phyloP scores from a whole-genome alignment of 257 asterid genomes.

The Henckelia pumila region DNA sequence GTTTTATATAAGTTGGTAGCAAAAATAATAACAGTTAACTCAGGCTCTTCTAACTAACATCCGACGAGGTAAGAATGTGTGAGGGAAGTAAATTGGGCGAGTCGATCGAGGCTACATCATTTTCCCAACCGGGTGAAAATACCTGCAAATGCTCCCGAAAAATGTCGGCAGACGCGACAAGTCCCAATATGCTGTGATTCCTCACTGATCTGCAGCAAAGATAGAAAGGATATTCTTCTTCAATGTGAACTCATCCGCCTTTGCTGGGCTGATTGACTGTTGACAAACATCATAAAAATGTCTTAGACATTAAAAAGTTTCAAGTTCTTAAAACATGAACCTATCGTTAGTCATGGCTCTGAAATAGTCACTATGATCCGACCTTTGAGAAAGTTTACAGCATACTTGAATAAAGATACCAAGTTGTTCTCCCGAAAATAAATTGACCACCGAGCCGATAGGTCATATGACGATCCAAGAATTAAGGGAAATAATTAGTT shows the following conservation, averaged over 20 bases:
- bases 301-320: not conserved
- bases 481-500: not conserved
- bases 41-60: slow-evolving; percentile 15
- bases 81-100: slow-evolving; percentile 20
- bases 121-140: slow-evolving; percentile 19
- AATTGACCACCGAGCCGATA: not conserved
- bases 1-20: not conserved
- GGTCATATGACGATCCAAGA: not conserved
- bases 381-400: too few relatives aligned
- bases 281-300: slow-evolving; percentile 13
- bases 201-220: slow-evolving; percentile 46
- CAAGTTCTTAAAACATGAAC: not conserved
- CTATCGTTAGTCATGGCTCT: not conserved
- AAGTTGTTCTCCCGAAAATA: too few relatives aligned
- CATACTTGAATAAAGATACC: too few relatives aligned
- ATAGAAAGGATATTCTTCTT: slow-evolving; percentile 81
- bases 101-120: slow-evolving; percentile 23
- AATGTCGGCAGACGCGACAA: slow-evolving; percentile 17
- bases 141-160: slow-evolving; percentile 8
- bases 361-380: not conserved
- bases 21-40: not conserved
- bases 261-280: slow-evolving; percentile 68
- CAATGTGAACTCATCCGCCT: slow-evolving; percentile 81
- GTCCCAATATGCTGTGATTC: slow-evolving; percentile 15
- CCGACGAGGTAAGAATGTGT: slow-evolving; percentile 19